Evolutionary conservation across 1,139 yeast genomes (phyloP).

Genomic region (Kodamaea suecica): DNA sequence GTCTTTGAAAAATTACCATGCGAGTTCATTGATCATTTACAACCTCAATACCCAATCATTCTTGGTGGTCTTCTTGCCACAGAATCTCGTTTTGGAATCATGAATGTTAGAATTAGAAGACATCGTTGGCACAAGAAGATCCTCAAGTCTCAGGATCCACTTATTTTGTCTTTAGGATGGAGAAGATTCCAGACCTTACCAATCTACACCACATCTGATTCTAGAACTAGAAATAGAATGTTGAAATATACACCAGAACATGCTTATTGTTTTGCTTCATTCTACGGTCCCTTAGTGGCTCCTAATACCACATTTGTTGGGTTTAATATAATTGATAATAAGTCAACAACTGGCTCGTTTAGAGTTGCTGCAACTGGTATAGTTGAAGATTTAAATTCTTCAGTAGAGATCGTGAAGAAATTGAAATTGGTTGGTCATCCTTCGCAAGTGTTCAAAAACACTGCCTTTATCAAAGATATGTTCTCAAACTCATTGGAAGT

Average conservation of each 20-base stretch:
- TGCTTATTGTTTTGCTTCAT: constrained; percentile 92
- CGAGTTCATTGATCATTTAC: constrained; percentile 84
- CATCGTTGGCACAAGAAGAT: constrained; percentile 99
- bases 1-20: constrained; percentile 84
- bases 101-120: constrained; percentile 91
- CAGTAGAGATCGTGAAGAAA: constrained; percentile 91
- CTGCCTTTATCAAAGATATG: constrained; percentile 97
- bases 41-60: constrained; percentile 80
- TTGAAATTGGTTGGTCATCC: constrained; percentile 95
- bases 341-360: constrained; percentile 84
- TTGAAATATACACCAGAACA: constrained; percentile 98
- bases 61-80: constrained; percentile 89
- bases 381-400: constrained; percentile 86
- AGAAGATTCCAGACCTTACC: constrained; percentile 97
- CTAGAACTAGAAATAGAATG: constrained; percentile 97
- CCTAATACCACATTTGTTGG: constrained; percentile 98
- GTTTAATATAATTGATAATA: constrained; percentile 79
- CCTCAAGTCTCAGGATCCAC: constrained; percentile 91
- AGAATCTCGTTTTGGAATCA: constrained; percentile 89
- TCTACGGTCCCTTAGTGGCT: constrained; percentile 95
- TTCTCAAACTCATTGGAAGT: constrained; percentile 89
- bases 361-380: constrained; percentile 98
- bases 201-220: constrained; percentile 92
- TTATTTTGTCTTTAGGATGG: constrained; percentile 94
- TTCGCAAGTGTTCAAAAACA: constrained; percentile 87